Evolutionary conservation across 208 protist genomes (phyloP), one percentile per base, ranked within the genome.

Genomic region (Novymonas esmeraldas): DNA sequence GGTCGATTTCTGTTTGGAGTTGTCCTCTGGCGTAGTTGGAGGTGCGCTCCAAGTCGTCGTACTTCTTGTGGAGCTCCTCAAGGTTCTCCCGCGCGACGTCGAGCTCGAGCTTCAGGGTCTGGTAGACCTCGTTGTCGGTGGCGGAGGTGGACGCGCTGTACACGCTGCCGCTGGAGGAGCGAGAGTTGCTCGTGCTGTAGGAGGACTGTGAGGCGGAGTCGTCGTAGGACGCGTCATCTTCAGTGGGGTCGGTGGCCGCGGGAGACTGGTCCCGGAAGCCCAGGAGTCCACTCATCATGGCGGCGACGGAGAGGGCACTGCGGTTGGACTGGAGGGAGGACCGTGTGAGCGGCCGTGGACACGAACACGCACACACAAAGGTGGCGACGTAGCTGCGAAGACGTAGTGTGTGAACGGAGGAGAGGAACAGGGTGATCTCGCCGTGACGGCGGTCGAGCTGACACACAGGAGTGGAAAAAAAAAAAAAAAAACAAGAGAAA

Each of bases 111-210:
- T 63, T 51, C 41, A 78, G 49, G 16, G 61, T 63, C 14, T 75
- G 61, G 36, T 76, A 77, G 7, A 38, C 65, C 55, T 75, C 79
- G 42, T 74, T 68, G 36, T 79, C 80, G 0, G 72, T 76, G 29
- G 52, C 68, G 11, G 64, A 50, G 28, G 69, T 61, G 36, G 61
- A 63, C 41, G 54, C 74, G 52, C 55, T 74, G 51, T 65, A 61
- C 13, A 64, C 65, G 46, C 73, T 78, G 36, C 69, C 48, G 44
- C 61, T 64, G 51, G 65, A 58, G 29, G 59, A 64, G 71, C 54
- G 50, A 16, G 77, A 63, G 49, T 66, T 55, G 57, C 38, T 80
- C 16, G 68, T 72, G 13, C 44, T 73, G 76, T 73, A 81, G 29
- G 76, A 76, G 0, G 69, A 46, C 46, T 74, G 70, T 18, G 72